Conservation (phyloP, 2,329 filamentous ascomycete genomes). For the Stromatinia cepivora region DNA sequence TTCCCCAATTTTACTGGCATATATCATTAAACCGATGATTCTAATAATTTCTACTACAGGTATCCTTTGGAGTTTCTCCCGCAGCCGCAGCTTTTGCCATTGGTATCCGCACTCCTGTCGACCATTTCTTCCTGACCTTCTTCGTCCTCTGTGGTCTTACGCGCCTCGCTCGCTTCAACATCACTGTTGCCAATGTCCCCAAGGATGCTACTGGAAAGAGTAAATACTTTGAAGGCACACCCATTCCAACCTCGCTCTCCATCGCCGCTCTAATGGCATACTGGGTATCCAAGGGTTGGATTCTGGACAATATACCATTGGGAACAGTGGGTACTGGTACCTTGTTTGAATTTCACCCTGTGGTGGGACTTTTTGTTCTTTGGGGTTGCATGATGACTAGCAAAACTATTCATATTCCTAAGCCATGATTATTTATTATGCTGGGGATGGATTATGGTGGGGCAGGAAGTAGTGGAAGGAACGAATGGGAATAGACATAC, state of each 20-base stretch:
- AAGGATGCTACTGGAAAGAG: constrained; percentile 92
- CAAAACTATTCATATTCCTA: constrained; percentile 92
- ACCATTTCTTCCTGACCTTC: constrained; percentile 77
- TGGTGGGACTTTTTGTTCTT: constrained; percentile 76
- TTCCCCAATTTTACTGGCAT: constrained; percentile 7
- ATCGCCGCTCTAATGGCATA: constrained; percentile 85
- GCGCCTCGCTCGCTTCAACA: constrained; percentile 94
- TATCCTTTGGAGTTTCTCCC: constrained; percentile 92
- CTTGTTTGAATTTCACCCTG: constrained; percentile 78
- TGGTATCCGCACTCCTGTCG: constrained; percentile 78
- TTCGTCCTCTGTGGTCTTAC: constrained; percentile 96
- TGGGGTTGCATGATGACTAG: constrained; percentile 95
- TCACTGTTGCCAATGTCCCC: constrained; percentile 83
- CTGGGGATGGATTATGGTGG: neutral
- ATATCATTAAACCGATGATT: neutral
- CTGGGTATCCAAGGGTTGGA: constrained; percentile 81
- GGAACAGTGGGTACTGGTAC: constrained; percentile 69
- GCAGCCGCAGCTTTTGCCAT: constrained; percentile 85
- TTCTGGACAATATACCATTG: constrained; percentile 74
- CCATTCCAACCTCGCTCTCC: constrained; percentile 85
- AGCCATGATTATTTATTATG: constrained; percentile 55
- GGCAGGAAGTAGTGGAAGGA: neutral
- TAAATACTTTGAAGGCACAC: constrained; percentile 94
- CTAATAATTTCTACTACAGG: constrained; percentile 51
- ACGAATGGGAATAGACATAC: neutral